A percentile compares a stretch with the other conserved stretches of the same genome.
phyloP scores from a whole-genome alignment of 2,329 filamentous ascomycete genomes.

The Akanthomyces dipterigenus region DNA sequence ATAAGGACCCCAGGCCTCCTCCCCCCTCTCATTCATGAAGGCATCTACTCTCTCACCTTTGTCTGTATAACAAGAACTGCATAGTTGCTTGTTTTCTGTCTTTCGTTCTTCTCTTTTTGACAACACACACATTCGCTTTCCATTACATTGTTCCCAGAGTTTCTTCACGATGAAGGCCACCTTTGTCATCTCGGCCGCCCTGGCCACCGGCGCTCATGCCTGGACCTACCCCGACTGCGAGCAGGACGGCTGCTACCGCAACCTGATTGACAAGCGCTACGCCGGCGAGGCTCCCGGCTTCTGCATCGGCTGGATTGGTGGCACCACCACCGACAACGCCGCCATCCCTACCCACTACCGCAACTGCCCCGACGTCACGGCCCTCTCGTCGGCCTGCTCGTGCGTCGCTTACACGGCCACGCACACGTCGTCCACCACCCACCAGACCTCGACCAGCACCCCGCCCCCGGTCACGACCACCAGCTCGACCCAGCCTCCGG shows the following conservation, averaged over 20 bases:
- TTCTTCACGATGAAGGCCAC: constrained; percentile 25
- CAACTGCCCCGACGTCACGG: constrained; percentile 23
- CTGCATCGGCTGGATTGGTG: constrained; percentile 27
- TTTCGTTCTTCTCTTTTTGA: background rate
- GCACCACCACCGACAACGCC: constrained; percentile 20
- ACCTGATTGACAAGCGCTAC: constrained; percentile 28
- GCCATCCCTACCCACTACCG: constrained; percentile 25
- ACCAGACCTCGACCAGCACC: constrained; percentile 8
- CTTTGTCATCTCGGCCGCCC: constrained; percentile 24
- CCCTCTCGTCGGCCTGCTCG: constrained; percentile 30
- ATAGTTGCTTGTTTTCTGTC: background rate
- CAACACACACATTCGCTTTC: constrained; percentile 5
- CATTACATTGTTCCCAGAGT: background rate
- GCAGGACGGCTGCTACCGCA: constrained; percentile 29
- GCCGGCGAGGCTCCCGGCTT: constrained; percentile 22
- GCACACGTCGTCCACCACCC: constrained; percentile 15
- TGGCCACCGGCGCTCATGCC: constrained; percentile 25
- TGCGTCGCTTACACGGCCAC: constrained; percentile 31
- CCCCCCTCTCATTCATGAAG: background rate
- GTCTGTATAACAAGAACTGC: background rate
- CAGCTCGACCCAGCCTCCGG: too few species aligned
- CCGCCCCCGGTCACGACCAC: constrained; percentile 3
- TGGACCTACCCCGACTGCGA: constrained; percentile 24
- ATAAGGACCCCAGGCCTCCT: constrained; percentile 9
- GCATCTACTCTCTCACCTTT: background rate